Percentiles rank a stretch among this genome's conserved stretches.
phyloP scores from a whole-genome alignment of 805 yeast genomes.

The Cyberlindnera mycetangii region DNA sequence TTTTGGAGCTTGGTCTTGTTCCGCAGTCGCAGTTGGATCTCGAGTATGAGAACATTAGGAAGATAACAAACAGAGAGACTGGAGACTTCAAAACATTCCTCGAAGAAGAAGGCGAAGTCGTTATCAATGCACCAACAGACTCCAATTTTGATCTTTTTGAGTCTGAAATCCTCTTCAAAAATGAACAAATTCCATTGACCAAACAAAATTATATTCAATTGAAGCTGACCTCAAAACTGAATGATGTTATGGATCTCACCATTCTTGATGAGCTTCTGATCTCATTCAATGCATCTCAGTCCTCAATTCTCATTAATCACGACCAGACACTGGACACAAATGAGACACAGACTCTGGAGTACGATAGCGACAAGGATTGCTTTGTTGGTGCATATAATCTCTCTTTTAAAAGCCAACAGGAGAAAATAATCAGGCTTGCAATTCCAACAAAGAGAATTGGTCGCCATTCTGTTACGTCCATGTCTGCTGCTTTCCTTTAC shows the following conservation, averaged over 20 bases:
- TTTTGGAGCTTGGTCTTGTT: constrained; percentile 33
- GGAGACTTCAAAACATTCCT: constrained; percentile 8
- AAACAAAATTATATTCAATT: constrained; percentile 31
- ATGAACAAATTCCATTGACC: constrained; percentile 19
- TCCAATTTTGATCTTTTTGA: constrained; percentile 27
- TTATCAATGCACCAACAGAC: constrained; percentile 26
- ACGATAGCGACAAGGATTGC: constrained; percentile 8
- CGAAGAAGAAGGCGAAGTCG: constrained; percentile 11
- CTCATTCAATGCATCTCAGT: constrained; percentile 17
- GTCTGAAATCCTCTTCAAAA: constrained; percentile 24
- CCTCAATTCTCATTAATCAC: constrained; percentile 18
- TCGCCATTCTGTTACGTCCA: constrained; percentile 10
- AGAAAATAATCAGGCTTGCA: constrained; percentile 17
- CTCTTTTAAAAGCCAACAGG: constrained; percentile 13
- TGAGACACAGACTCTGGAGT: neutral
- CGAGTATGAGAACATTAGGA: neutral
- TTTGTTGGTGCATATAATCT: constrained; percentile 16
- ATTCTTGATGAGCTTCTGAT: constrained; percentile 12
- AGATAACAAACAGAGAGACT: neutral
- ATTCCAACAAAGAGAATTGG: constrained; percentile 23
- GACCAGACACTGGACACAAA: neutral
- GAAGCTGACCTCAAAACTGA: constrained; percentile 28
- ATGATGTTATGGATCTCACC: constrained; percentile 14
- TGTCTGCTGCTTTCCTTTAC: constrained; percentile 16
- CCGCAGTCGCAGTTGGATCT: constrained; percentile 13